Evolutionary conservation across 805 yeast genomes (phyloP), one percentile per base, ranked within the genome.

Genomic region (Sugiyamaella smithiae): DNA sequence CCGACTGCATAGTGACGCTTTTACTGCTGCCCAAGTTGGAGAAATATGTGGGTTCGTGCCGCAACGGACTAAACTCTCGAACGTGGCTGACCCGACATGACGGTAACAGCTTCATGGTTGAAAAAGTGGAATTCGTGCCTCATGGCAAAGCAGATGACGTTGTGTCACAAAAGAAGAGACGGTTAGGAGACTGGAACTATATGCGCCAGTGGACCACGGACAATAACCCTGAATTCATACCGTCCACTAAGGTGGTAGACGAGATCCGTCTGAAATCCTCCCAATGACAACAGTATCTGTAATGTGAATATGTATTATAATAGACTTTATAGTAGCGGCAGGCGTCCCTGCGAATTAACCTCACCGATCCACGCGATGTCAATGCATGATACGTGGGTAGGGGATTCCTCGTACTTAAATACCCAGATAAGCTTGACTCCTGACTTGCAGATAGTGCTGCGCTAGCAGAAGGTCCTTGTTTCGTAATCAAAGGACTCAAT

Each of bases 21-120:
- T 59, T 80, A 26, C 63, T 91, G 24, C 69, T 93, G 43, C 98
- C 98, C 0, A 68, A 78, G 1, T 69, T 93, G 41, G 69, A 71
- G n/a, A 52, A 59, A 29, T 91, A 93, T 61, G 64, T 67, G 16
- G 95, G 96, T 1, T 70, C 76, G 31, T 82, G 66, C 60, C 75
- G 85, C 42, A 74, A 85, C 65, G 90, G 85, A 4, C 68, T 90
- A 52, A 79, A 81, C 59, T 80, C 96, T 1, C 75, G 97, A 44
- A 66, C 78, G 2, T 91, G 98, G 97, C 61, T 64, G 1, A 60
- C 72, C 8, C 67, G 67, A 5, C 99, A 91, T 63, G 88, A 85
- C 61, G 99, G 99, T 1, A 75, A 82, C 40, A 84, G 95, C 33
- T 72, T 75, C 48, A 81, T 84, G 3, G 70, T 93, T 2, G 78